A percentile compares a stretch with the other conserved stretches of the same genome.
phyloP scores from a whole-genome alignment of 2,329 filamentous ascomycete genomes.

The Diaporthe vexans region DNA sequence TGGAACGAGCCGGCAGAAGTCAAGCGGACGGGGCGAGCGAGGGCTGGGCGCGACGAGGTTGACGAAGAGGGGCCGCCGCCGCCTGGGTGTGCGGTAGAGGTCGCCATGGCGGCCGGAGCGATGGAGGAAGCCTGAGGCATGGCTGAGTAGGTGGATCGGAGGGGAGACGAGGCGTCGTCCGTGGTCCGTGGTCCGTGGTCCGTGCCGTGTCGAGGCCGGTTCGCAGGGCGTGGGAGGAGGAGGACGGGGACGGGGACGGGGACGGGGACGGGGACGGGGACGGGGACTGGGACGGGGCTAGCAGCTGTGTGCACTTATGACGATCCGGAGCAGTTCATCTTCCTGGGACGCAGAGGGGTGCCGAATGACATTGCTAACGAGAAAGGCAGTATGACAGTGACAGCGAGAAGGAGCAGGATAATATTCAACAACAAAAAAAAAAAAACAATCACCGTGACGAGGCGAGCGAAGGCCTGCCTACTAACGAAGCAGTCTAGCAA shows the following conservation, averaged over 20 bases:
- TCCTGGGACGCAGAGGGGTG: conserved; percentile 3
- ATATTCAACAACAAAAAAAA: not conserved
- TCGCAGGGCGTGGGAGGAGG: not conserved
- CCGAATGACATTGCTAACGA: not conserved
- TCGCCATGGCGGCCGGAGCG: conserved; percentile 24
- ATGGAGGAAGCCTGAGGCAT: conserved; percentile 35
- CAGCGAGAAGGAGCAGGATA: not conserved
- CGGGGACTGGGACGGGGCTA: not conserved
- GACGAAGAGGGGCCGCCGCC: not conserved
- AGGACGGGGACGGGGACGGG: not conserved
- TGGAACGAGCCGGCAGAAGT: conserved; percentile 64
- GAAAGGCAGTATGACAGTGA: not conserved
- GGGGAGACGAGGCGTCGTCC: too few species aligned
- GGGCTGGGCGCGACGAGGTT: conserved; percentile 29
- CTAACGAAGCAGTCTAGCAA: not conserved
- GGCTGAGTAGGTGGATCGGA: not conserved
- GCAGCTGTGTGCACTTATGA: conserved; percentile 16
- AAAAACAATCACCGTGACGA: not conserved
- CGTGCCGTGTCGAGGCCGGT: not conserved
- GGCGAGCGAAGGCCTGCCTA: conserved; percentile 4
- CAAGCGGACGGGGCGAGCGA: conserved; percentile 38
- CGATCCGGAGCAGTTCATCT: conserved; percentile 35
- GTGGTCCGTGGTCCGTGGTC: not conserved
- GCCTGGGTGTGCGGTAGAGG: conserved; percentile 4
- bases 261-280: not conserved